phyloP scores from a whole-genome alignment of 345 rosid species.

The Syzygium aqueum region DNA sequence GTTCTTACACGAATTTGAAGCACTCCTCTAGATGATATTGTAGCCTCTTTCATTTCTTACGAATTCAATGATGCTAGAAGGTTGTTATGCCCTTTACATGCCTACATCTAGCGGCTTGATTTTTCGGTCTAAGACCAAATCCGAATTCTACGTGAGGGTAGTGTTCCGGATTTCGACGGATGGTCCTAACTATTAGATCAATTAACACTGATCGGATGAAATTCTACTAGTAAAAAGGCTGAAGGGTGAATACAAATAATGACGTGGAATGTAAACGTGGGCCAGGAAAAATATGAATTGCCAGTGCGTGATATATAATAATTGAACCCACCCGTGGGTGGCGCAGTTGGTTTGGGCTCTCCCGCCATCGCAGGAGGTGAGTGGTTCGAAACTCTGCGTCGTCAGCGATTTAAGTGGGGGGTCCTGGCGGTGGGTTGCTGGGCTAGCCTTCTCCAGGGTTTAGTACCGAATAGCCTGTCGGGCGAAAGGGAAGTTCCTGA shows the following conservation, averaged over 20 bases:
- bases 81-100: background rate
- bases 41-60: background rate
- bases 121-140: background rate
- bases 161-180: too few species aligned
- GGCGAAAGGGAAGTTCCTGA: too few species aligned
- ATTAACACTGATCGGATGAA: background rate
- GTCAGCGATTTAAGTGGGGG: too few species aligned
- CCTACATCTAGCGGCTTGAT: background rate
- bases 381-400: too few species aligned
- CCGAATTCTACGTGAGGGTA: background rate
- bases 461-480: too few species aligned
- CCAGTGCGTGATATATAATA: background rate
- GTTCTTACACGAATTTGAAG: background rate
- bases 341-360: too few species aligned
- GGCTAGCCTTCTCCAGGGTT: too few species aligned
- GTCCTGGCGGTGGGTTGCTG: too few species aligned
- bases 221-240: background rate
- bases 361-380: too few species aligned
- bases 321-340: too few species aligned
- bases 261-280: background rate
- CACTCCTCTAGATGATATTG: background rate
- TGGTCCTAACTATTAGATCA: background rate
- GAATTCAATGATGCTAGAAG: background rate
- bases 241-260: background rate
- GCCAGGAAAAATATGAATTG: background rate